A percentile compares a stretch with the other conserved stretches of the same genome.
Conservation (phyloP, 2,329 filamentous ascomycete genomes). For the Stachybotrys chlorohalonatus region DNA sequence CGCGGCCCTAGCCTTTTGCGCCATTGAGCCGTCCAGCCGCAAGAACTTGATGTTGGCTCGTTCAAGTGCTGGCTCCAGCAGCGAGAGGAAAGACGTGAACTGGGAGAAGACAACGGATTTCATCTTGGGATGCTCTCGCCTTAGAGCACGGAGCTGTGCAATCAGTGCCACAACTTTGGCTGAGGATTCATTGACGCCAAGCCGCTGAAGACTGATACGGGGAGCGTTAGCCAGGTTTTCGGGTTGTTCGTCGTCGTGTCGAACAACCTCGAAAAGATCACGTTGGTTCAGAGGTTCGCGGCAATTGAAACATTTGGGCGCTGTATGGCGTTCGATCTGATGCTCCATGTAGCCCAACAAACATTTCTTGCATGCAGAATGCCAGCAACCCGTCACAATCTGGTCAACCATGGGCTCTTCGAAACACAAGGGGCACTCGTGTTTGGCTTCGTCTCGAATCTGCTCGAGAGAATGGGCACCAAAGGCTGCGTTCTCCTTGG, state of each 20-base stretch:
- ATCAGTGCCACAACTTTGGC: conserved; percentile 82
- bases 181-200: conserved; percentile 61
- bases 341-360: conserved; percentile 85
- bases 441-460: conserved; percentile 80
- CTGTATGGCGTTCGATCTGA: conserved; percentile 64
- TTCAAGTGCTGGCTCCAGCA: conserved; percentile 74
- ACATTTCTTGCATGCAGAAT: conserved; percentile 91
- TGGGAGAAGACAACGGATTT: conserved; percentile 96
- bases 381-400: conserved; percentile 93
- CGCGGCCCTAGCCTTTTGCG: conserved; percentile 72
- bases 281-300: conserved; percentile 71
- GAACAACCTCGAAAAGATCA: conserved; percentile 87
- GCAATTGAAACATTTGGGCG: conserved; percentile 84
- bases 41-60: conserved; percentile 67
- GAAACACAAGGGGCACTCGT: conserved; percentile 89
- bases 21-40: conserved; percentile 87
- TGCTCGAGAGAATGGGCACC: conserved; percentile 82
- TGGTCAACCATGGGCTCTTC: conserved; percentile 96
- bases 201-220: conserved; percentile 50
- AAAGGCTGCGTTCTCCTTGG: conserved; percentile 55
- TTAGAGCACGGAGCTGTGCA: conserved; percentile 60
- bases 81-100: conserved; percentile 90
- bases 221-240: conserved; percentile 34
- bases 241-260: conserved; percentile 54
- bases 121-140: conserved; percentile 54